Base-by-base conservation (phyloP, 2,329 filamentous ascomycete species). In the Amauroascus niger region DNA sequence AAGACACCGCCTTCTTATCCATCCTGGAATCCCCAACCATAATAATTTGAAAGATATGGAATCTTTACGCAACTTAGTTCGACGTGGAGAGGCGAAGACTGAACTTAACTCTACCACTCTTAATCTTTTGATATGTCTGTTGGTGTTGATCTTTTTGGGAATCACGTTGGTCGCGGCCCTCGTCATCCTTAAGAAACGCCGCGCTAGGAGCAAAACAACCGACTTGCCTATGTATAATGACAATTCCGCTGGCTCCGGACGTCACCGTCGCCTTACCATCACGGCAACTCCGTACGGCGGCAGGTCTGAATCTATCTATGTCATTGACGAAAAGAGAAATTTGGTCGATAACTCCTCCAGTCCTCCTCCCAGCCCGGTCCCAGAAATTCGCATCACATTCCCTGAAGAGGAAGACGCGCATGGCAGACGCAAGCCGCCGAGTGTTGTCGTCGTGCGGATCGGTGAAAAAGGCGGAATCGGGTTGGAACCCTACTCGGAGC, bases 321-420 rank as follows among this genome's bases (percentile, higher is more conserved):
- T 93, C 63, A 86, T 88, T 68, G 82, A 86, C 63, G 84, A 88
- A 69, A 88, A 93, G 71, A 82, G 84, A 66, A 82, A 82, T 60
- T 83, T 94, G 72, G 81, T 91, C 61, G 79, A 83, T 59, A 87
- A 87, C 71, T 86, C 87, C 30, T 76, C 79, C 56, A 85, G 82
- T 58, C 84, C 88, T 14, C 87, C 90, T 20, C 76, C 85, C 63
- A 87, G 85, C 44, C 84, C 86, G n/a, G 87, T 97, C 26, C 93
- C 93, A 18, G 87, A 97, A 74, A 98, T 98, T 65, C 88, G 90
- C 71, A 95, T 98, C 70, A 97, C 93, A 33, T 97, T 98, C 76
- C 93, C 93, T 14, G 93, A 97, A 76, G 84, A 94, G 62, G 90
- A 96, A 66, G 87, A 88, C 61, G 75, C 81, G 48, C 65, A 74